These are phyloP conservation scores for Penicillium sp. DNA, from an alignment of 2,329 filamentous ascomycete species.

Conservation along the genomic window DNA sequence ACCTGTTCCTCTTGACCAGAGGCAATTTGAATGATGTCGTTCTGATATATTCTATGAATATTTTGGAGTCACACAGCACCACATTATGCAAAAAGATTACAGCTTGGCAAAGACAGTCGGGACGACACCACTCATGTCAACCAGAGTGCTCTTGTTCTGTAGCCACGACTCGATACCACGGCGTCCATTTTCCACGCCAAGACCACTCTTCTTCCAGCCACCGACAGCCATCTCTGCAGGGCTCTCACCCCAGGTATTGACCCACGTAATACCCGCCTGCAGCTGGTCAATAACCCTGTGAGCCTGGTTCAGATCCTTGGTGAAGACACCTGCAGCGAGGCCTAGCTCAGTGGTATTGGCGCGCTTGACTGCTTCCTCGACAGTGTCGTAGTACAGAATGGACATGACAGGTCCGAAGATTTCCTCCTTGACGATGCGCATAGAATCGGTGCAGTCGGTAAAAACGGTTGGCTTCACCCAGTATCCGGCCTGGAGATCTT, in stretches of 20 bases:
- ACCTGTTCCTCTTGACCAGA: no score
- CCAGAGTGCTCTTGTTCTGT: conserved; percentile 78
- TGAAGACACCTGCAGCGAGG: conserved; percentile 78
- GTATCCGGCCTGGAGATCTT: conserved; percentile 58
- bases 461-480: conserved; percentile 83
- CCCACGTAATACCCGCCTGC: conserved; percentile 82
- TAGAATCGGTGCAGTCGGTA: conserved; percentile 74
- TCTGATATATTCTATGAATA: no score
- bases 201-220: conserved; percentile 84
- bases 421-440: conserved; percentile 74
- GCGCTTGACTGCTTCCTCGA: conserved; percentile 63
- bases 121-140: conserved; percentile 69
- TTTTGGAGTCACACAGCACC: not conserved
- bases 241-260: conserved; percentile 90
- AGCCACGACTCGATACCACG: conserved; percentile 76
- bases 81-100: conserved; percentile 32
- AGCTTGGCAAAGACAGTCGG: conserved; percentile 69
- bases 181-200: conserved; percentile 80
- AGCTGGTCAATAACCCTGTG: conserved; percentile 65
- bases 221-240: conserved; percentile 90
- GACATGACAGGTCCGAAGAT: conserved; percentile 87
- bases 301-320: conserved; percentile 65
- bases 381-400: conserved; percentile 64
- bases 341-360: conserved; percentile 74
- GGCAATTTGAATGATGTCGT: no score